Conservation (phyloP, 2,329 filamentous ascomycete species). For the Trematosphaeria pertusa region DNA sequence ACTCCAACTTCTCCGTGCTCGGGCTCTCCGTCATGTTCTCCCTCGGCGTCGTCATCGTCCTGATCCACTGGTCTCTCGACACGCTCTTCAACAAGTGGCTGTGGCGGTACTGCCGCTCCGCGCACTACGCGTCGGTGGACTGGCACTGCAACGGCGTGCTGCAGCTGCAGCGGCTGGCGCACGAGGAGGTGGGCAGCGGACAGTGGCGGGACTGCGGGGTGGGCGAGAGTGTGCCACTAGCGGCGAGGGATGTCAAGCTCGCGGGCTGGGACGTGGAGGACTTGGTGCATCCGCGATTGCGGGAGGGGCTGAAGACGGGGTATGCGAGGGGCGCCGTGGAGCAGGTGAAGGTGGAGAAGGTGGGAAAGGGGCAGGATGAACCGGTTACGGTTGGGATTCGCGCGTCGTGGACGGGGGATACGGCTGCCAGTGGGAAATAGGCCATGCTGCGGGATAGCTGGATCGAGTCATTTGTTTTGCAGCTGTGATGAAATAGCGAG, state of each 20-base stretch:
- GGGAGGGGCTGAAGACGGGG: no score
- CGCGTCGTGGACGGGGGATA: no score
- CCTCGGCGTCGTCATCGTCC: conserved; percentile 7
- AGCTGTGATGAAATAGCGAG: no score
- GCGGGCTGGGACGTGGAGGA: neutral
- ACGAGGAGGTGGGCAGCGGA: conserved; percentile 13
- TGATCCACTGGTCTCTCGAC: neutral
- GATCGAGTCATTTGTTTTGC: no score
- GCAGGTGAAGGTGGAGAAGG: no score
- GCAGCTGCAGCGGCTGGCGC: conserved; percentile 22
- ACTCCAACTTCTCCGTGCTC: conserved; percentile 15
- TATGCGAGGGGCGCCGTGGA: no score
- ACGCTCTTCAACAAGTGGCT: neutral
- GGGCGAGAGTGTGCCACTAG: conserved; percentile 1
- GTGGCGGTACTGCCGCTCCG: neutral
- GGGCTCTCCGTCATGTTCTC: conserved; percentile 6
- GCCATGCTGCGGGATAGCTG: no score
- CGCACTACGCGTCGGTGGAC: conserved; percentile 2
- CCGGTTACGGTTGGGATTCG: no score
- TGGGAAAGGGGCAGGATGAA: no score
- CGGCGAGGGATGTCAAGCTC: neutral
- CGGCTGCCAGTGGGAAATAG: no score
- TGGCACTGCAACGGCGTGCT: conserved; percentile 15
- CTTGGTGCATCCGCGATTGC: conserved; percentile 1
- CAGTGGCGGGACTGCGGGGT: conserved; percentile 12